These are phyloP conservation scores for Ophiostoma tasmaniense DNA, from an alignment of 2,329 filamentous ascomycete species.

Conservation along the genomic window DNA sequence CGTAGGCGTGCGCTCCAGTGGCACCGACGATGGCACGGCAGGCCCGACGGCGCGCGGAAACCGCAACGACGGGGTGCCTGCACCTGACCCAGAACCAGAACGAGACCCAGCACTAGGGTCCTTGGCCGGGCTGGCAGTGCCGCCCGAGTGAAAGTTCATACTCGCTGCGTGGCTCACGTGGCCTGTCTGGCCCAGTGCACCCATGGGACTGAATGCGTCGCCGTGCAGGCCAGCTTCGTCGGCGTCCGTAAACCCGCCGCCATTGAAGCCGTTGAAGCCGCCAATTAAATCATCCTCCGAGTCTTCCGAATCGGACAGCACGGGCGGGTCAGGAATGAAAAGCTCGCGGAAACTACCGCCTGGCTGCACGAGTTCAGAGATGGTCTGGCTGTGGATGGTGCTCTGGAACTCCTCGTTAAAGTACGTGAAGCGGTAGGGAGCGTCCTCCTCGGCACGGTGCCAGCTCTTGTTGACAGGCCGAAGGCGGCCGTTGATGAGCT, in stretches of 20 bases:
- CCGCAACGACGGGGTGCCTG: not conserved
- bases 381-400: conserved; percentile 92
- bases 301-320: conserved; percentile 59
- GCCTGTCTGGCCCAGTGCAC: not conserved
- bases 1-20: conserved; percentile 5
- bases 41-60: not conserved
- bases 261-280: not conserved
- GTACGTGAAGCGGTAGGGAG: conserved; percentile 92
- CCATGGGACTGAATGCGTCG: conserved; percentile 4
- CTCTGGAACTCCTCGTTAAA: conserved; percentile 96
- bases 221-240: conserved; percentile 8
- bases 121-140: conserved; percentile 12
- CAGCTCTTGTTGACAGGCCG: conserved; percentile 70
- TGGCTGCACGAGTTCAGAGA: conserved; percentile 83
- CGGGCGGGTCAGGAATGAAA: conserved; percentile 78
- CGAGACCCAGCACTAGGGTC: not conserved
- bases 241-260: not conserved
- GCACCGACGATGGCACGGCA: not conserved
- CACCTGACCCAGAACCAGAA: not conserved
- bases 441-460: conserved; percentile 82
- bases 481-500: conserved; percentile 82
- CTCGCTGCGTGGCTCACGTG: not conserved
- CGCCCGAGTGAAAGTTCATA: conserved; percentile 3
- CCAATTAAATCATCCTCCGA: conserved; percentile 44
- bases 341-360: conserved; percentile 78